Base-by-base conservation (phyloP, 163 green algal species). In the Chloromonas sp. region DNA sequence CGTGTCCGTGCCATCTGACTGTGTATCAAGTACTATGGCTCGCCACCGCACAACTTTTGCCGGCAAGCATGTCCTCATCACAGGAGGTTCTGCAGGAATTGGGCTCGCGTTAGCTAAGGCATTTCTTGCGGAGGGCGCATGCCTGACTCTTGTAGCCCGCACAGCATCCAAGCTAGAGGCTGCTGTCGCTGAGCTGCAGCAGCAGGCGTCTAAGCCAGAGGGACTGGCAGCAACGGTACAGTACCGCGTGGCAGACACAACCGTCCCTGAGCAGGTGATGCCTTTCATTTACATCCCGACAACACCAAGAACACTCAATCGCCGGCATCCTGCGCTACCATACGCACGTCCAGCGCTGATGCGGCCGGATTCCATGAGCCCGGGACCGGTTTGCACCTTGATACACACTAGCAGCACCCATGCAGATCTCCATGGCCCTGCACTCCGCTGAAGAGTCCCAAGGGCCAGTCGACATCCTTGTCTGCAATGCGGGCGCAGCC, bases 401-500 rank as follows among this genome's bases (percentile, higher is more conserved):
- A 36, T 76, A 76, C 11, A 76, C 8, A n/a, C 11, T 76, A 76
- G 66, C 8, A 76, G 8, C 8, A 8, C 11, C 66, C 5, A 36
- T 36, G 11, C 85, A 95, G 92, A 62, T 98, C 0, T 58, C 84
- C 1, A 70, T 84, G 3, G 90, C 87, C 11, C 70, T 97, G 11
- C 62, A 66, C 0, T 74, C 87, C 36, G 91, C 89, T 0, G 89
- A 93, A 13, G 70, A 71, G 1, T 78, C 71, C 1, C 78, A 88
- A 8, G 95, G 95, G 0, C 92, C 92, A 0, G 87, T 98, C 1
- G 91, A 97, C 59, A 66, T 98, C 0, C 74, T 97, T 2, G 84
- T 98, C 0, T 95, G 90, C 88, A 96, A 94, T 82, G 95, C 95
- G 15, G 95, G 95, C 3, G 60, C 86, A 2, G 86, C 88, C n/a